Evolutionary conservation across 140 eudicot genomes (phyloP), one percentile per base, ranked within the genome.

Genomic region (Senecio squalidus): DNA sequence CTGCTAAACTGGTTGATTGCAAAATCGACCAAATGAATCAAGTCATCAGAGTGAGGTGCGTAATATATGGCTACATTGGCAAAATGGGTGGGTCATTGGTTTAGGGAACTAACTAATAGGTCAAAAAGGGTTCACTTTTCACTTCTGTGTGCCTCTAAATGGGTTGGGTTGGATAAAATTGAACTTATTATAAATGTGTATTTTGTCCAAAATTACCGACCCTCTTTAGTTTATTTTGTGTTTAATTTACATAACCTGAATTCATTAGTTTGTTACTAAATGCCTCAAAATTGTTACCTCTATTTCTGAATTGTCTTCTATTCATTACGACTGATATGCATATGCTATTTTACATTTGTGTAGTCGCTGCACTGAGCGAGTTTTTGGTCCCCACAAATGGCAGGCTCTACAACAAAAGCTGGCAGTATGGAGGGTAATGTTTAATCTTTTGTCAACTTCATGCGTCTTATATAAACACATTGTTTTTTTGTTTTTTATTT

Each of bases 11-110:
- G 64, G 60, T 86, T 0, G 86, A 86, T 53, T 90, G 98, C 70
- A 90, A 82, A 72, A 90, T 90, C 26, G 98, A 90, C 69, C 98
- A 90, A 63, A 86, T 86, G 85, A 90, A 90, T 72, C 73, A 81
- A 60, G 81, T 83, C 44, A 78, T 90, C 61, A 69, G 79, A 49
- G 91, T 90, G 64, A 86, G 85, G 98, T 90, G 60, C 4, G 60
- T 46, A 48, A 25, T n/a, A 20, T 15, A 4, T 20, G 9, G n/a
- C 15, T 28, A 55, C 25, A 17, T 8, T 9, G 25, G 60, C 27
- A 29, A 55, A 55, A 30, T 17, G 17, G 41, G 26, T 11, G 39
- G 31, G 23, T n/a, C 13, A 5, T n/a, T n/a, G 34, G 21, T 51
- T 6, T 24, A 18, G 2, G 4, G 38, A n/a, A 51, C 6, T 3